These are phyloP conservation scores for Talaromyces wortmannii DNA, from an alignment of 495 filamentous ascomycete genomes.

Conservation along the genomic window DNA sequence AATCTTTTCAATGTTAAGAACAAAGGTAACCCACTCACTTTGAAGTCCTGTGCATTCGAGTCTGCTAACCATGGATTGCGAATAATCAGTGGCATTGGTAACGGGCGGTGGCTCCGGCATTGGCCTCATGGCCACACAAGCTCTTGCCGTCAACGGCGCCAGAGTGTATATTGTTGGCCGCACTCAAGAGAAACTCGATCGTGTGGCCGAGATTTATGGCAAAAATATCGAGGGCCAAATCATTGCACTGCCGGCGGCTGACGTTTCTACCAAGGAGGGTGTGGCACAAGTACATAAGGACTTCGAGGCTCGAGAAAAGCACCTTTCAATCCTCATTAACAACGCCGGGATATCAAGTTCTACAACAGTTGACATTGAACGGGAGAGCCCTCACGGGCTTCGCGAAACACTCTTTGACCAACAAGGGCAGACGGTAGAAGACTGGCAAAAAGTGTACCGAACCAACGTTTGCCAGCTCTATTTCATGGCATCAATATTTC, in stretches of 20 bases:
- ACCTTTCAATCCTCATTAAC: slow-evolving; percentile 49
- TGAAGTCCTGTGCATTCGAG: too few species aligned
- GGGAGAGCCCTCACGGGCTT: background rate
- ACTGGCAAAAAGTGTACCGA: slow-evolving; percentile 40
- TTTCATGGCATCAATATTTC: slow-evolving; percentile 34
- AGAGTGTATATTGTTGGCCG: slow-evolving; percentile 54
- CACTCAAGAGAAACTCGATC: slow-evolving; percentile 47
- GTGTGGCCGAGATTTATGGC: slow-evolving; percentile 35
- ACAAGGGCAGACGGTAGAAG: slow-evolving; percentile 20
- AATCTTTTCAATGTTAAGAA: slow-evolving; percentile 50
- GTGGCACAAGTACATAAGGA: slow-evolving; percentile 28
- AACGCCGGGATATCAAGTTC: slow-evolving; percentile 33
- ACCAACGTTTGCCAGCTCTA: slow-evolving; percentile 43
- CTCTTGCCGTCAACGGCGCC: slow-evolving; percentile 53
- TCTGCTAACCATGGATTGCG: background rate
- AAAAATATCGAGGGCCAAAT: slow-evolving; percentile 47
- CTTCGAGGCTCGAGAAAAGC: slow-evolving; percentile 33
- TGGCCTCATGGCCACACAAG: slow-evolving; percentile 47
- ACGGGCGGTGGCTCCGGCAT: slow-evolving; percentile 49
- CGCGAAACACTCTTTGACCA: slow-evolving; percentile 50
- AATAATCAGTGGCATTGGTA: slow-evolving; percentile 30
- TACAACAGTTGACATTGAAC: slow-evolving; percentile 16
- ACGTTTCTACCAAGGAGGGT: slow-evolving; percentile 38
- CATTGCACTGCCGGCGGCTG: slow-evolving; percentile 41
- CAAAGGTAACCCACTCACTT: slow-evolving; percentile 19